Evolutionary conservation across 441 rosid species (phyloP).

Genomic region (Adansonia madagascariensis): DNA sequence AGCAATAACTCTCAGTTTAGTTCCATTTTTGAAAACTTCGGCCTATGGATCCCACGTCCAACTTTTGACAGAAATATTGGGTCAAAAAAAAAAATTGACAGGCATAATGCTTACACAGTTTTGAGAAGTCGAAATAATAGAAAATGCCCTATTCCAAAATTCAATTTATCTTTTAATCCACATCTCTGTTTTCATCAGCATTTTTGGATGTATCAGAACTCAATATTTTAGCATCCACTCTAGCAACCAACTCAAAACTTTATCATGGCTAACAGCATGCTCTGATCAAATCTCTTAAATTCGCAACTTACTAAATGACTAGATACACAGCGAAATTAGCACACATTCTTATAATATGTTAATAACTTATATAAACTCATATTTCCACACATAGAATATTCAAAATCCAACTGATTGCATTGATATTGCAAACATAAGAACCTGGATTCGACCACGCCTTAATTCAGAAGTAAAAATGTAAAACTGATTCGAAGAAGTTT

Average conservation of each 20-base stretch:
- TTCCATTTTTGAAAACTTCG: not conserved
- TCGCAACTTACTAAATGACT: not conserved
- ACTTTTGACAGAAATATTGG: not conserved
- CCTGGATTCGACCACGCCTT: not conserved
- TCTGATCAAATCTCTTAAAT: conserved; percentile 7
- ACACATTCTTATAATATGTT: conserved; percentile 1
- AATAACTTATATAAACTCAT: not conserved
- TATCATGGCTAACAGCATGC: not conserved
- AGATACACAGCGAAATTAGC: not conserved
- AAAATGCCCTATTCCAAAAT: not conserved
- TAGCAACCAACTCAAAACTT: not conserved
- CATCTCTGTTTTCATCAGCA: conserved; percentile 7
- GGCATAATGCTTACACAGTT: not conserved
- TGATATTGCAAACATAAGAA: conserved; percentile 9
- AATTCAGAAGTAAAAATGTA: conserved; percentile 3
- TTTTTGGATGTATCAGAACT: not conserved
- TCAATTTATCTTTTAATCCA: conserved; percentile 6
- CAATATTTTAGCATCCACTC: conserved; percentile 9
- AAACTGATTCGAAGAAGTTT: conserved; percentile 17
- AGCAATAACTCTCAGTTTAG: not conserved
- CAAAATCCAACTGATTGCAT: conserved; percentile 4
- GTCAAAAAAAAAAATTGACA: not conserved
- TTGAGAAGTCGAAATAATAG: not conserved
- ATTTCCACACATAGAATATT: conserved; percentile 10
- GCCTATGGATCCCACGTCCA: not conserved